Percentiles rank a stretch among this genome's conserved stretches.
phyloP scores from a whole-genome alignment of 768 basidiomycete genomes.

The Lyophyllum atratum region DNA sequence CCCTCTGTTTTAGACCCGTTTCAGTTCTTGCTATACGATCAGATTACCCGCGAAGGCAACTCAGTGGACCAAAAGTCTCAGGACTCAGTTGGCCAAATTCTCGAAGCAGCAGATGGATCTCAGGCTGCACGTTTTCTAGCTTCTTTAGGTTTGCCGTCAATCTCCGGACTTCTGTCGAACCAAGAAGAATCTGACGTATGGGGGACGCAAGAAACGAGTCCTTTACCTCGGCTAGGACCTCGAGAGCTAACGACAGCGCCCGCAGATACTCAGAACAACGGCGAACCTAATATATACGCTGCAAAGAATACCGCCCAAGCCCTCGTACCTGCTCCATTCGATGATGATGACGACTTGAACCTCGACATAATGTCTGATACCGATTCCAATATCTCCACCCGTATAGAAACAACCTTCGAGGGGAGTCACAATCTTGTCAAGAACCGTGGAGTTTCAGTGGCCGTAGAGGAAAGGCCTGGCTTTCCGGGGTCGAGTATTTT shows the following conservation, averaged over 20 bases:
- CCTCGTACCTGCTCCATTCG: not conserved
- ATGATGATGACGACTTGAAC: conserved; percentile 14
- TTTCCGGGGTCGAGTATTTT: conserved; percentile 6
- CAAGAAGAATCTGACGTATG: not conserved
- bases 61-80: conserved; percentile 10
- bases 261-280: not conserved
- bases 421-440: conserved; percentile 6
- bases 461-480: conserved; percentile 4
- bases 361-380: conserved; percentile 15
- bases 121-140: conserved; percentile 1
- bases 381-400: conserved; percentile 1
- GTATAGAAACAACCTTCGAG: conserved; percentile 8
- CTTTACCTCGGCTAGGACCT: not conserved
- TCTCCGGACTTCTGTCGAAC: conserved; percentile 6
- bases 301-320: not conserved
- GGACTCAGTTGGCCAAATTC: conserved; percentile 2
- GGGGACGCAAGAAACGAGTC: conserved; percentile 1
- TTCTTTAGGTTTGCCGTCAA: conserved; percentile 6
- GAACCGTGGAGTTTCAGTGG: conserved; percentile 19
- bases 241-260: not conserved
- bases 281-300: not conserved
- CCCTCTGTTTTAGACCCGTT: not conserved
- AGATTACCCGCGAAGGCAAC: conserved; percentile 10
- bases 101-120: conserved; percentile 6
- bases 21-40: conserved; percentile 2